Evolutionary conservation across 164 flowering plant species (phyloP).

Genomic region (Protea cynaroides): DNA sequence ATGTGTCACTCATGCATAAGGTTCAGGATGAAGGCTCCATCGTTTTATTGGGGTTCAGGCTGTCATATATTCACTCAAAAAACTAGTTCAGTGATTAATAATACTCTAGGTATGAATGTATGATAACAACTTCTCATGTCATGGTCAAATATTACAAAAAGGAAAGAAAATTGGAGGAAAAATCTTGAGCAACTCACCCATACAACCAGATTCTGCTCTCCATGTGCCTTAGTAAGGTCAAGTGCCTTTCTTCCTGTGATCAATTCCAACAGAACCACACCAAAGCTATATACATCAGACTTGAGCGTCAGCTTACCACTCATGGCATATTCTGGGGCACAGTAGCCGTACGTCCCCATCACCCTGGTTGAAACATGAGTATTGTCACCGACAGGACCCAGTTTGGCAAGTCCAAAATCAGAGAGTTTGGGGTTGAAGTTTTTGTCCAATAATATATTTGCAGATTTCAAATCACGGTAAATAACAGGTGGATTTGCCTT

Average conservation of each 20-base stretch:
- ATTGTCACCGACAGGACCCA: slow-evolving; percentile 81
- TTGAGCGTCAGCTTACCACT: slow-evolving; percentile 66
- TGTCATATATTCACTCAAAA: neutral
- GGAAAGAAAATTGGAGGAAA: neutral
- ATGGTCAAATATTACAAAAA: neutral
- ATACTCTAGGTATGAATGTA: neutral
- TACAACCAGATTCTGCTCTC: slow-evolving; percentile 62
- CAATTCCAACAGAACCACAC: slow-evolving; percentile 75
- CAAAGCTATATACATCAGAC: slow-evolving; percentile 75
- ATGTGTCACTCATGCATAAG: neutral
- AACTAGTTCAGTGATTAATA: neutral
- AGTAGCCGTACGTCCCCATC: slow-evolving; percentile 80
- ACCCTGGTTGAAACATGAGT: slow-evolving; percentile 78
- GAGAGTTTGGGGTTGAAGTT: slow-evolving; percentile 75
- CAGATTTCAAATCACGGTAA: slow-evolving; percentile 79
- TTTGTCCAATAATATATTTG: slow-evolving; percentile 70
- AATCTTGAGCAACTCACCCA: slow-evolving; percentile 50
- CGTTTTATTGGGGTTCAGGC: neutral
- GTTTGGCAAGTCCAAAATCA: slow-evolving; percentile 83
- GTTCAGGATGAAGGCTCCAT: neutral
- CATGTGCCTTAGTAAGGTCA: slow-evolving; percentile 36
- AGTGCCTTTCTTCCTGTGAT: slow-evolving; percentile 77
- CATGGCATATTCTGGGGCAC: slow-evolving; percentile 82
- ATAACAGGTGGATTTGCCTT: slow-evolving; percentile 67
- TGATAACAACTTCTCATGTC: too few relatives aligned